These are phyloP conservation scores for Lachancea nothofagi DNA, from an alignment of 805 yeast genomes.

Conservation along the genomic window DNA sequence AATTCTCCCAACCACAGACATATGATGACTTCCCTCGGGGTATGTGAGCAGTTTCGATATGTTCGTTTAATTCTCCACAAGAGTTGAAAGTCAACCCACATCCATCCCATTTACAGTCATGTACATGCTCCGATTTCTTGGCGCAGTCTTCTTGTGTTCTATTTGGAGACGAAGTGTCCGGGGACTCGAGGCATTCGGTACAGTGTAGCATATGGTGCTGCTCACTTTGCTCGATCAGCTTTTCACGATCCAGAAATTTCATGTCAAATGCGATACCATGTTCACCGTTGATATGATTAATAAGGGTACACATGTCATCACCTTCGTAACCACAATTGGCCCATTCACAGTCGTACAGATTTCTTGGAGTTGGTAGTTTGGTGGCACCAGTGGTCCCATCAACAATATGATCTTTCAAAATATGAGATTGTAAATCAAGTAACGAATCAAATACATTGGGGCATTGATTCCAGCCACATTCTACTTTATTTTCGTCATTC, in stretches of 20 bases:
- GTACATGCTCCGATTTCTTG: background rate
- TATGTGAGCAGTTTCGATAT: slow-evolving; percentile 62
- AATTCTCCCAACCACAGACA: slow-evolving; percentile 71
- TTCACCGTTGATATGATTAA: slow-evolving; percentile 51
- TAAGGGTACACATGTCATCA: slow-evolving; percentile 45
- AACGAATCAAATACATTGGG: slow-evolving; percentile 36
- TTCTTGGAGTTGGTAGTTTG: slow-evolving; percentile 10
- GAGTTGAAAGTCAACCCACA: slow-evolving; percentile 50
- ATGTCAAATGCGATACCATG: slow-evolving; percentile 39
- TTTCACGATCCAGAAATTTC: slow-evolving; percentile 20
- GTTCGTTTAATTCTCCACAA: slow-evolving; percentile 63
- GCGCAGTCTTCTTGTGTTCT: background rate
- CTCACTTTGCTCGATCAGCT: slow-evolving; percentile 16
- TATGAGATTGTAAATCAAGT: slow-evolving; percentile 45
- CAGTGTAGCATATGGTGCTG: slow-evolving; percentile 15
- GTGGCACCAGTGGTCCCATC: slow-evolving; percentile 17
- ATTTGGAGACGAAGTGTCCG: background rate
- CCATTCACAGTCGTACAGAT: slow-evolving; percentile 59
- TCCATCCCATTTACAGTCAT: slow-evolving; percentile 26
- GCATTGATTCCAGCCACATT: slow-evolving; percentile 72
- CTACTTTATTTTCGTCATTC: slow-evolving; percentile 24
- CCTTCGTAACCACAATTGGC: slow-evolving; percentile 57
- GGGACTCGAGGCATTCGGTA: slow-evolving; percentile 7
- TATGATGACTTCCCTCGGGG: slow-evolving; percentile 68
- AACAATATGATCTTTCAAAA: slow-evolving; percentile 44